Percentiles rank a stretch among this genome's conserved stretches.
Evolutionary conservation across 139 green algal genomes (phyloP).

Genomic region (Tetradesmus obliquus): DNA sequence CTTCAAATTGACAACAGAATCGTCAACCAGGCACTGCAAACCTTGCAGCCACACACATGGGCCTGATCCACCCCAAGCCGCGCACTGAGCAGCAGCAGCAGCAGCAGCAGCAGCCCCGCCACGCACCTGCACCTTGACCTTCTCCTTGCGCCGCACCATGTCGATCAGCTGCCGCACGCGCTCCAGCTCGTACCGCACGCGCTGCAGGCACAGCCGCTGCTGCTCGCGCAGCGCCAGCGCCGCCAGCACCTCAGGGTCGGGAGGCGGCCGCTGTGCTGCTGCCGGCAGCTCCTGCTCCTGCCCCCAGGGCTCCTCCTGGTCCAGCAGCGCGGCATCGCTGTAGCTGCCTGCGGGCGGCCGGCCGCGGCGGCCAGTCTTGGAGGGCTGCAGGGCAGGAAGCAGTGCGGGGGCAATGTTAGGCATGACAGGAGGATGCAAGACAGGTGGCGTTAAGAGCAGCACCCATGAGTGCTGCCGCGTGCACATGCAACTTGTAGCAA

Average conservation of each 20-base stretch:
- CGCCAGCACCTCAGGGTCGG: slow-evolving; percentile 39
- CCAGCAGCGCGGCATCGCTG: neutral
- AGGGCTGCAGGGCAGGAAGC: neutral
- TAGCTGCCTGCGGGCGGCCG: neutral
- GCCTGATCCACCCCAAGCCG: neutral
- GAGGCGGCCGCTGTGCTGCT: neutral
- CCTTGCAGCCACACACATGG: neutral
- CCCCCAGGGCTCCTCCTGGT: neutral
- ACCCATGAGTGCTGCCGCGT: too few species aligned
- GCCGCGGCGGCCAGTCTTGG: neutral
- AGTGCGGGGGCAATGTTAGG: neutral
- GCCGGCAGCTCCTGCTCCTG: neutral
- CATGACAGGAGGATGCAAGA: neutral
- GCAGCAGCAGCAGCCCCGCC: neutral
- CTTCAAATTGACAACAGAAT: neutral
- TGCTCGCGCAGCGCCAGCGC: slow-evolving; percentile 53
- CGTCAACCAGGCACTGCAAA: neutral
- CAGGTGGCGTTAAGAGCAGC: too few species aligned
- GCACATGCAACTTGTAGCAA: too few species aligned
- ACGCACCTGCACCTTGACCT: slow-evolving; percentile 48
- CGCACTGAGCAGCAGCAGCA: neutral
- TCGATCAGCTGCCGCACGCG: slow-evolving; percentile 49
- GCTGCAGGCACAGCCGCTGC: slow-evolving; percentile 31
- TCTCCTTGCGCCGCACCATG: slow-evolving; percentile 50
- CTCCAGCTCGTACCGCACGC: slow-evolving; percentile 62